These are phyloP conservation scores for Naematelia encephala DNA, from an alignment of 768 basidiomycete genomes.

Conservation along the genomic window DNA sequence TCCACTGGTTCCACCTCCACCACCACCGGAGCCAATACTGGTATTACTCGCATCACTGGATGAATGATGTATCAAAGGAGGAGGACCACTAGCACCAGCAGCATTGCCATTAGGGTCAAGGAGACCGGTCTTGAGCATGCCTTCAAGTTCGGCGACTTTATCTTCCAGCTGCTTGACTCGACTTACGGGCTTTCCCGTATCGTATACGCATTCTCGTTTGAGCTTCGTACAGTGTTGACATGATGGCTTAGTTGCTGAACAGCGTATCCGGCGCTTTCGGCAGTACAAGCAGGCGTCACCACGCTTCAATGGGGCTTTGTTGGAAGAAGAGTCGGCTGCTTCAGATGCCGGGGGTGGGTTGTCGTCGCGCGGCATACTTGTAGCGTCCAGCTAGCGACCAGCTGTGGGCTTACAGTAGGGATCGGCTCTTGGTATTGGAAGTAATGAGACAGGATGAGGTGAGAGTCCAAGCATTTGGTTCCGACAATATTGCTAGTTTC, in stretches of 20 bases:
- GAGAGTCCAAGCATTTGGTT: too few relatives aligned
- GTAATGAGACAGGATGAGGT: too few relatives aligned
- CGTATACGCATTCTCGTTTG: constrained; percentile 38
- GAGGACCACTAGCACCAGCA: not conserved
- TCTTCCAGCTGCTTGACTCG: constrained; percentile 45
- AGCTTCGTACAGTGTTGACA: constrained; percentile 39
- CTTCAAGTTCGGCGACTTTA: constrained; percentile 40
- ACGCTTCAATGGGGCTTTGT: constrained; percentile 28
- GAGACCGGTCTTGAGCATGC: constrained; percentile 14
- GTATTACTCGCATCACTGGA: constrained; percentile 5
- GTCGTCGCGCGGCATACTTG: not conserved
- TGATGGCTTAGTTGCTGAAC: constrained; percentile 35
- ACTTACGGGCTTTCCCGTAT: constrained; percentile 40
- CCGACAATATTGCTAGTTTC: too few relatives aligned
- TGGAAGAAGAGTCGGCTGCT: not conserved
- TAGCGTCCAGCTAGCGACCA: too few relatives aligned
- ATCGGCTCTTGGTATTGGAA: too few relatives aligned
- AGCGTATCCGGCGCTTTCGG: constrained; percentile 37
- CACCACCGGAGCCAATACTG: not conserved
- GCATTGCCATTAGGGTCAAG: not conserved
- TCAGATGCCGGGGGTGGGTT: not conserved
- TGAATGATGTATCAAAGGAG: constrained; percentile 15
- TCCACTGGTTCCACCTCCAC: not conserved
- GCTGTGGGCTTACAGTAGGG: too few relatives aligned
- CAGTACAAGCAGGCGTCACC: constrained; percentile 46